These are phyloP conservation scores for Hypoxylon cercidicola DNA, from an alignment of 495 filamentous ascomycete species.

Conservation along the genomic window DNA sequence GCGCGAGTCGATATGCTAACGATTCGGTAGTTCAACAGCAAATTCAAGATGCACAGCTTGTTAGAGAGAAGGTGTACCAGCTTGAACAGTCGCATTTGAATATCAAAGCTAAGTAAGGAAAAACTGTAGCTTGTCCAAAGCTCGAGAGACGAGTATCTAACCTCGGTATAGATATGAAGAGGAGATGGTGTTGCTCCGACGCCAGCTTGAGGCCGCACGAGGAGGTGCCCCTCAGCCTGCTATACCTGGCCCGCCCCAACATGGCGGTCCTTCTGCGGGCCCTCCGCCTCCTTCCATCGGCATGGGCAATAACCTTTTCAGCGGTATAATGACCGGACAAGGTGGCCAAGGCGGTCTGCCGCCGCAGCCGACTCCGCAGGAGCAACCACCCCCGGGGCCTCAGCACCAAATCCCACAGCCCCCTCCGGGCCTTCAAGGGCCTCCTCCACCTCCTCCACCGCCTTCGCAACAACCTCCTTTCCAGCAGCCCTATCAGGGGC, in stretches of 20 bases:
- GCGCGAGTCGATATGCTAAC: slow-evolving; percentile 9
- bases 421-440: slow-evolving; percentile 71
- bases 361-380: slow-evolving; percentile 78
- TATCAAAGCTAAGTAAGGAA: slow-evolving; percentile 87
- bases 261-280: slow-evolving; percentile 81
- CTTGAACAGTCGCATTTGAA: slow-evolving; percentile 87
- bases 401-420: slow-evolving; percentile 70
- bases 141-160: slow-evolving; percentile 4
- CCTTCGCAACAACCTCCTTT: slow-evolving; percentile 62
- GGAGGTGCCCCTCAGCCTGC: slow-evolving; percentile 73
- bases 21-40: slow-evolving; percentile 76
- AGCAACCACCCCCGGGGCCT: slow-evolving; percentile 61
- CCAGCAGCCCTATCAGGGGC: slow-evolving; percentile 63
- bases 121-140: background rate
- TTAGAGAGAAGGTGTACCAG: slow-evolving; percentile 88
- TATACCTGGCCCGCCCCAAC: slow-evolving; percentile 73
- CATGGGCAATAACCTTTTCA: slow-evolving; percentile 93
- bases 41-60: slow-evolving; percentile 90
- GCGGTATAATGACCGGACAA: slow-evolving; percentile 93
- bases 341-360: slow-evolving; percentile 86
- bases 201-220: slow-evolving; percentile 81
- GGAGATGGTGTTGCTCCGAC: slow-evolving; percentile 83
- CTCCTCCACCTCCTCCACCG: slow-evolving; percentile 67
- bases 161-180: slow-evolving; percentile 80
- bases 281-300: slow-evolving; percentile 84